Base-by-base conservation (phyloP, 495 filamentous ascomycete genomes). In the Penicillium tannophilum region DNA sequence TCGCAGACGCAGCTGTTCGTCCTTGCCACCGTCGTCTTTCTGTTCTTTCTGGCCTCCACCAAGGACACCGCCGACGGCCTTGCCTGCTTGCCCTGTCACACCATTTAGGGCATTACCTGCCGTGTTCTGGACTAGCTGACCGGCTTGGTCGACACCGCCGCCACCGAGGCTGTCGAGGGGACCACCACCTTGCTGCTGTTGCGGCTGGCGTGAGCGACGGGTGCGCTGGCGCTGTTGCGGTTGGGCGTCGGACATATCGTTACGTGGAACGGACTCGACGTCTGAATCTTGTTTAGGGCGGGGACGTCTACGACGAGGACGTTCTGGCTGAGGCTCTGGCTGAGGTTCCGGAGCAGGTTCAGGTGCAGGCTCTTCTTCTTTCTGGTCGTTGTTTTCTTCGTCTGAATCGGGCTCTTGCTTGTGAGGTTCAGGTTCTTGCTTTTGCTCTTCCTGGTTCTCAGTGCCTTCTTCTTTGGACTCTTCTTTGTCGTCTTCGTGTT, bases 1-100 rank as follows among this genome's bases (percentile, higher is more conserved):
- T 52, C 92, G 72, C 76, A 97, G 63, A 63, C 84, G 80, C 59
- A 97, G 73, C 71, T 92, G 88, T 71, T 93, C 88, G 63, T 86
- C 86, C 48, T 79, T 82, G 24, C 80, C 82, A 10, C 72, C 75
- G 44, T 72, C 76, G 0, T 74, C 79, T 5, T 73, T 72, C 47
- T 81, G 72, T 33, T 75, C 73, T 44, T 74, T 63, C 30, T 76
- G 55, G 4, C 63, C 69, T 4, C 73, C 78, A 11, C 77, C 76
- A 2, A 79, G 70, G 3, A 79, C 14, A 0, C 79, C 79, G 0
- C 84, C 84, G 23, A 84, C 78, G 36, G 87, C 77, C 46, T 86
- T 84, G 31, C 86, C 85, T 0, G 86, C 76, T 14, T 79, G 76
- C 33, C 79, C 76, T 7, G 84, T 83, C 26, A 81, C 81, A 14